Conservation (phyloP, 2,329 filamentous ascomycete genomes). For the Hymenoscyphus scutula region DNA sequence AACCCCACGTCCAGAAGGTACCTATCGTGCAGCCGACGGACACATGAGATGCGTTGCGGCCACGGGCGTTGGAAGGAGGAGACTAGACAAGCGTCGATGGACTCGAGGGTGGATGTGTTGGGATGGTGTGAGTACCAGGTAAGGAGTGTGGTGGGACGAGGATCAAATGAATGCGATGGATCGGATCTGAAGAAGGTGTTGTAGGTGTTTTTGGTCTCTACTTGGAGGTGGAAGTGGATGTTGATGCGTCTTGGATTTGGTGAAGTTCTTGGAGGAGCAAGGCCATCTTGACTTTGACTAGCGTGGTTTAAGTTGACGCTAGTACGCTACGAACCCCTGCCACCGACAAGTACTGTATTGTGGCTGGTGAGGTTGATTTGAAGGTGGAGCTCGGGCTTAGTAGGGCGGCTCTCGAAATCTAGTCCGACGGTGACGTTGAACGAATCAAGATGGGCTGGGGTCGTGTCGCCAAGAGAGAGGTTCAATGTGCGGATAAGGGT, state of each 20-base stretch:
- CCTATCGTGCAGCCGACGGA: constrained; percentile 5
- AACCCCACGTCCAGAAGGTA: constrained; percentile 8
- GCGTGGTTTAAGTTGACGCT: too few relatives aligned
- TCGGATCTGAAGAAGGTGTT: not conserved
- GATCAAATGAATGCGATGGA: constrained; percentile 4
- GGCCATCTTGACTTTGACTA: too few relatives aligned
- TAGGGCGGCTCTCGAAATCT: constrained; percentile 9
- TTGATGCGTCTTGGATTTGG: constrained; percentile 6
- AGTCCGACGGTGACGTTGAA: not conserved
- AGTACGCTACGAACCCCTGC: too few relatives aligned
- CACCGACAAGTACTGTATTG: too few relatives aligned
- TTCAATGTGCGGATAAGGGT: not conserved
- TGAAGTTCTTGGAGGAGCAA: too few relatives aligned
- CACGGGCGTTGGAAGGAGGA: constrained; percentile 1
- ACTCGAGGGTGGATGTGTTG: not conserved
- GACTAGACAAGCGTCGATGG: not conserved
- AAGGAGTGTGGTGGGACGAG: not conserved
- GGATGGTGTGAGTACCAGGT: not conserved
- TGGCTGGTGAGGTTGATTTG: too few relatives aligned
- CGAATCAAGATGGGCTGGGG: not conserved
- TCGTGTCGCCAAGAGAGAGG: not conserved
- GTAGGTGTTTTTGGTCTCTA: constrained; percentile 1
- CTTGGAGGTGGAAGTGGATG: constrained; percentile 7
- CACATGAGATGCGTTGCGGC: constrained; percentile 8
- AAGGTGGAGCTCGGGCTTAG: not conserved